phyloP scores from a whole-genome alignment of 129 eudicot genomes.

The Daucus carota region DH1_v3.0 NC_030387.2:19237001-19237500 shows the following conservation, averaged over 20 bases:
- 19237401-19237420: background rate
- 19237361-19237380: constrained; percentile 6
- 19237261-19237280: background rate
- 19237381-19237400: background rate
- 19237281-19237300: background rate
- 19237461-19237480: background rate
- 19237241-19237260: background rate
- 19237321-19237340: background rate
- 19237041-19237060: too few relatives aligned
- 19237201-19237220: background rate
- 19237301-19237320: background rate
- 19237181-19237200: background rate
- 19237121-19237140: too few relatives aligned
- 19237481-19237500: constrained; percentile 6
- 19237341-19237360: background rate
- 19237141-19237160: too few relatives aligned
- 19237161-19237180: too few relatives aligned
- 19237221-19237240: background rate
- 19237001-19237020: too few relatives aligned
- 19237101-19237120: too few relatives aligned
- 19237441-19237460: background rate
- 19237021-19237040: too few relatives aligned
- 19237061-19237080: too few relatives aligned
- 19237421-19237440: background rate
- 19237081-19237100: too few relatives aligned